Base-by-base conservation (phyloP, 352 stramenopile genomes). In the Aphanomyces invadans region DNA sequence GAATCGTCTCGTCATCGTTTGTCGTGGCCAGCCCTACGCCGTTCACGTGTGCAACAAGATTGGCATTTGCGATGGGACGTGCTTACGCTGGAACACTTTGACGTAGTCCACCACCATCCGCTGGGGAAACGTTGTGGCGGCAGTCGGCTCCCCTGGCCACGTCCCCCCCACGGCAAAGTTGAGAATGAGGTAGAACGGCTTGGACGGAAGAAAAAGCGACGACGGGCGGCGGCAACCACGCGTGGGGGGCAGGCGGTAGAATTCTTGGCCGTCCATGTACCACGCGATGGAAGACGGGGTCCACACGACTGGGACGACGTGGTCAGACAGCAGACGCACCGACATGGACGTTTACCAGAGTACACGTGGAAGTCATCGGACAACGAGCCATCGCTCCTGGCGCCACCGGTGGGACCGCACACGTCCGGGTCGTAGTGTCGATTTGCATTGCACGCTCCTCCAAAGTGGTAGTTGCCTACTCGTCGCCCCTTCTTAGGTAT, bases 161-260 rank as follows among this genome's bases (percentile, higher is more conserved):
- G 15, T 21, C 26, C 57, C 57, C 21, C 57, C 57, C 21, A 65
- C 57, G 4, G 57, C 57, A 25, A 65, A 32, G 36, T 65, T 65
- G 1, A 65, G 32, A 42, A 65, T 53, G 57, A 65, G 5, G 57
- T 65, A 65, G n/a, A 65, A 53, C 12, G 57, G 57, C 45, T 51
- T 53, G 17, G 25, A n/a, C 2, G 57, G 57, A 4, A 65, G 44
- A 17, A 65, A 65, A 21, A 65, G 53, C 5, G 36, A 36, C 23
- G 33, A 10, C 25, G 25, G 25, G 10, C 33, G 28, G 42, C 28
- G n/a, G 57, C 57, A 65, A 9, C 44, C 44, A 3, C 12, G 19
- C 4, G 25, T 3, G 25, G 28, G 44, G 7, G 23, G 15, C 10
- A 65, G 57, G 23, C 9, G 26, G 45, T 65, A 65, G 21, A 44